Percentiles rank a stretch among this genome's conserved stretches.
Evolutionary conservation across 164 flowering plant species (phyloP).

Genomic region (Vitis amurensis): DNA sequence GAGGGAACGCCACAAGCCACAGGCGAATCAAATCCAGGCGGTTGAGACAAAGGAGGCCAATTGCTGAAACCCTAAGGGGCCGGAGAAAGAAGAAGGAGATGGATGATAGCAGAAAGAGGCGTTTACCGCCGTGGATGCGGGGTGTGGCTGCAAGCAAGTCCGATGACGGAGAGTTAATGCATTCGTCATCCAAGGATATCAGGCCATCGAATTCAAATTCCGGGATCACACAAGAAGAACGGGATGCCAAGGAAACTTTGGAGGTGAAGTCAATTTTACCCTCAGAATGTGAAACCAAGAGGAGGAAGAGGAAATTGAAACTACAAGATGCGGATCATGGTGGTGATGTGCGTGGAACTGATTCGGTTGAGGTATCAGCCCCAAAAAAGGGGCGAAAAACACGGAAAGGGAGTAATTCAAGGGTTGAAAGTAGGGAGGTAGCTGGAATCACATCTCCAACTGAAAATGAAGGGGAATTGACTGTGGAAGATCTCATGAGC

Average conservation of each 20-base stretch:
- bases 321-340: constrained; percentile 14
- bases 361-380: constrained; percentile 9
- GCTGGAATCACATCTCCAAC: constrained; percentile 8
- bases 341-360: background rate
- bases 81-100: background rate
- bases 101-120: constrained; percentile 31
- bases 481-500: constrained; percentile 61
- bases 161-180: constrained; percentile 2
- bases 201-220: background rate
- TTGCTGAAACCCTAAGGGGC: too few relatives aligned
- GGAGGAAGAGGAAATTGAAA: constrained; percentile 15
- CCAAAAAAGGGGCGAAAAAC: constrained; percentile 11
- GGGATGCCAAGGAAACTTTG: constrained; percentile 12
- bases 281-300: constrained; percentile 17
- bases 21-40: too few relatives aligned
- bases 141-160: constrained; percentile 22
- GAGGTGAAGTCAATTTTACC: constrained; percentile 8
- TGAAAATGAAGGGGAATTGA: constrained; percentile 45
- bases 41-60: too few relatives aligned
- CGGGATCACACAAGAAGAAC: background rate
- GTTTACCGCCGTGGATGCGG: constrained; percentile 57
- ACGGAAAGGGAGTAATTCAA: constrained; percentile 1
- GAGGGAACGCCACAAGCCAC: too few relatives aligned
- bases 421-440: constrained; percentile 12
- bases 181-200: too few relatives aligned